Evolutionary conservation across 1,284 basidiomycete genomes (phyloP), one percentile per base, ranked within the genome.

Genomic region (Papiliotrema laurentii): DNA sequence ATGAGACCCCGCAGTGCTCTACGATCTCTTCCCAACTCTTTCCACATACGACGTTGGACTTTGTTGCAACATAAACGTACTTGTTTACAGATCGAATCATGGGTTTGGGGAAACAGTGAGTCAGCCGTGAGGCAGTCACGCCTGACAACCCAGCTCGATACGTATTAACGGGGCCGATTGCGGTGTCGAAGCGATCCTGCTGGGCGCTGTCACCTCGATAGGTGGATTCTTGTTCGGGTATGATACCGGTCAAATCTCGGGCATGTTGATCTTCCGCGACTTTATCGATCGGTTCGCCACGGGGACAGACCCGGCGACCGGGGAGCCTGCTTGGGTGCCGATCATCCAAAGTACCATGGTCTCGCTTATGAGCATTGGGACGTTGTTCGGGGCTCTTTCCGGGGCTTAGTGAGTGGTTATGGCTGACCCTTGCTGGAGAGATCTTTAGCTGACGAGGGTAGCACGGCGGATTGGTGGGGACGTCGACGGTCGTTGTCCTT

Each of bases 221-320:
- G 47, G 47, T 9, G 24, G 41, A 9, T 46, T 47, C 21, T 25
- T 47, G n/a, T 41, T 40, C 24, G 46, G 46, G 24, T 47, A 47
- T 35, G 85, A 85, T 66, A 86, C 85, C 1, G 86, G 86, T 36
- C 85, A 87, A 68, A 87, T 89, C 54, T 82, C 81, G 28, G 84
- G 86, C 64, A 83, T 89, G 53, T 74, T 86, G 18, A 75, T 86
- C 63, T 87, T 89, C 84, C 60, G 77, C 70, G 58, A 59, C 35
- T 59, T 60, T 44, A 26, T 54, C 18, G 35, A 51, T 19, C 54
- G 55, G 3, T 43, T 43, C 28, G 41, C 16, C 14, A 43, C 41
- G 27, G 41, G 41, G 14, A 43, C 41, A 14, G 26, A 43, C 25
- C 27, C 48, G 72, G 27, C 9, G 27, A 66, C 22, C 77, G 83